phyloP scores from a whole-genome alignment of 306 rosid species.

The Urtica urens region DNA sequence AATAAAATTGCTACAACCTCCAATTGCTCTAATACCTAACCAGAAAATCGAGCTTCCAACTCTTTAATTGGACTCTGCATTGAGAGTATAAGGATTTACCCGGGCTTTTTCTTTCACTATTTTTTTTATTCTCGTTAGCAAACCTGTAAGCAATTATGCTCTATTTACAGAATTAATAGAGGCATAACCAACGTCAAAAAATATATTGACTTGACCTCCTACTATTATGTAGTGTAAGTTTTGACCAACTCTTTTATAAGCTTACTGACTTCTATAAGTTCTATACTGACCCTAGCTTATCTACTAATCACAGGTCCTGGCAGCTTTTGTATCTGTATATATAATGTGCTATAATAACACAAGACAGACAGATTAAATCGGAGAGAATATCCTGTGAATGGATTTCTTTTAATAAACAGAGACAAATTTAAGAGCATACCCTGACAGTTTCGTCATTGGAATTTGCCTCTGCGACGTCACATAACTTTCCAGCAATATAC shows the following conservation, averaged over 20 bases:
- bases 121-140: no score
- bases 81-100: conserved; percentile 71
- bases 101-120: conserved; percentile 22
- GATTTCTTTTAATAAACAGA: no score
- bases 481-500: conserved; percentile 74
- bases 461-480: conserved; percentile 88
- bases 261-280: no score
- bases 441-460: conserved; percentile 81
- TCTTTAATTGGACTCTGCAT: conserved; percentile 83
- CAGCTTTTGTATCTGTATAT: no score
- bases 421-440: conserved; percentile 39
- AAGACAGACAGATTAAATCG: no score
- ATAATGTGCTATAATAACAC: no score
- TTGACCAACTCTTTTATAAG: conserved; percentile 34
- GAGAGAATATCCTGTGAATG: no score
- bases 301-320: no score
- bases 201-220: conserved; percentile 37
- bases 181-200: conserved; percentile 47
- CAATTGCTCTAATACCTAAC: conserved; percentile 76
- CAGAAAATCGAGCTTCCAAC: conserved; percentile 86
- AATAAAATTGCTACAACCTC: conserved; percentile 62
- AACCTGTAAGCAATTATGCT: conserved; percentile 75
- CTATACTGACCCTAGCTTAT: no score
- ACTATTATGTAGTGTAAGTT: conserved; percentile 45
- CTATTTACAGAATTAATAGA: conserved; percentile 88